A percentile compares a stretch with the other conserved stretches of the same genome.
Evolutionary conservation across 768 basidiomycete species (phyloP).

Genomic region (Suillus variegatus): DNA sequence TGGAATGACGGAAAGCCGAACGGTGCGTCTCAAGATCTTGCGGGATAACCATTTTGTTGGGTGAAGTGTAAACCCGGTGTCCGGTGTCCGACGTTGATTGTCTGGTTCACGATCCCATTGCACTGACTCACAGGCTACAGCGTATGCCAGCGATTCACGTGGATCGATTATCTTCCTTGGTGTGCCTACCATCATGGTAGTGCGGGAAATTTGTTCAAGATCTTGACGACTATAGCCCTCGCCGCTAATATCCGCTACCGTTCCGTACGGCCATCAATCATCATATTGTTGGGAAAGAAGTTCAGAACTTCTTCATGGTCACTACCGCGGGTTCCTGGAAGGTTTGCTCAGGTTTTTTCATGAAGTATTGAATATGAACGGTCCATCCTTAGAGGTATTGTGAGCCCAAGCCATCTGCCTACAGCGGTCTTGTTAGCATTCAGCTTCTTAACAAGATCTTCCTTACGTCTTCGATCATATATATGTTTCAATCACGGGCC

Average conservation of each 20-base stretch:
- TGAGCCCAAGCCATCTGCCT: neutral
- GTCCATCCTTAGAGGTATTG: neutral
- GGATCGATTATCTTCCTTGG: slow-evolving; percentile 54
- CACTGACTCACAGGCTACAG: neutral
- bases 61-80: neutral
- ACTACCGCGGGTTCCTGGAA: neutral
- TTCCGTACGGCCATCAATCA: neutral
- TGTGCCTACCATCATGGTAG: neutral
- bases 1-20: neutral
- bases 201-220: neutral
- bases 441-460: slow-evolving; percentile 1
- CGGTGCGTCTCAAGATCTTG: neutral
- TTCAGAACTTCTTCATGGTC: neutral
- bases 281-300: neutral
- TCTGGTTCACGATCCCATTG: neutral
- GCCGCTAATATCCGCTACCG: neutral
- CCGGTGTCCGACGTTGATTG: neutral
- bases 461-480: neutral
- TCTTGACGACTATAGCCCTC: neutral
- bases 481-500: neutral
- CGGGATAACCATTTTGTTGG: neutral
- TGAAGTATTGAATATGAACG: neutral
- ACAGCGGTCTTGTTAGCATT: slow-evolving; percentile 1
- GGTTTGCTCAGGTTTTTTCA: neutral
- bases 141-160: slow-evolving; percentile 5